Conservation (phyloP, 768 basidiomycete species). For the Tylopilus vinaceipallidus region DNA sequence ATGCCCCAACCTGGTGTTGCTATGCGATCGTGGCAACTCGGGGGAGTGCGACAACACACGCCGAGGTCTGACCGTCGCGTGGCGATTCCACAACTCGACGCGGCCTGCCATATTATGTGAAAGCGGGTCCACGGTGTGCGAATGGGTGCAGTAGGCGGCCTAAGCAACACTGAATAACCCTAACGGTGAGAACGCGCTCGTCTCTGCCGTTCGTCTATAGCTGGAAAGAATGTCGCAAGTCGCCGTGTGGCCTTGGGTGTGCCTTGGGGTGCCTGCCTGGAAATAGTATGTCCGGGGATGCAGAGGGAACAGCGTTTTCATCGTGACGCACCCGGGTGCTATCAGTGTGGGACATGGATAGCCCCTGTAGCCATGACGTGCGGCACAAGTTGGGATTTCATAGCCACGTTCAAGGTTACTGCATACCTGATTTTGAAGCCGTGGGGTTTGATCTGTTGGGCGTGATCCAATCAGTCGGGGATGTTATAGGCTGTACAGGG, state of each 20-base stretch:
- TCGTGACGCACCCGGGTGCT: neutral
- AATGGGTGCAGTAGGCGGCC: slow-evolving; percentile 7
- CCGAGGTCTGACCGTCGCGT: neutral
- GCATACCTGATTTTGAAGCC: slow-evolving; percentile 2
- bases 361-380: slow-evolving; percentile 10
- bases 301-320: slow-evolving; percentile 1
- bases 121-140: neutral
- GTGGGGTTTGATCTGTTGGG: slow-evolving; percentile 10
- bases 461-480: slow-evolving; percentile 16
- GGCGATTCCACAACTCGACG: neutral
- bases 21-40: slow-evolving; percentile 9
- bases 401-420: slow-evolving; percentile 5
- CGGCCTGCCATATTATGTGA: neutral
- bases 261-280: slow-evolving; percentile 5
- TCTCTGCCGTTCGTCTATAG: neutral
- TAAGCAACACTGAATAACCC: neutral
- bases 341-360: slow-evolving; percentile 1
- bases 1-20: neutral
- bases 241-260: neutral
- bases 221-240: slow-evolving; percentile 3
- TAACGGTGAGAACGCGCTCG: slow-evolving; percentile 10
- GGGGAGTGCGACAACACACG: neutral
- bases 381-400: slow-evolving; percentile 2
- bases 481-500: neutral
- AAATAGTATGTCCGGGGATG: slow-evolving; percentile 1